These are phyloP conservation scores for Cyberlindnera bimundalis DNA, from an alignment of 805 yeast genomes.

Conservation along the genomic window DNA sequence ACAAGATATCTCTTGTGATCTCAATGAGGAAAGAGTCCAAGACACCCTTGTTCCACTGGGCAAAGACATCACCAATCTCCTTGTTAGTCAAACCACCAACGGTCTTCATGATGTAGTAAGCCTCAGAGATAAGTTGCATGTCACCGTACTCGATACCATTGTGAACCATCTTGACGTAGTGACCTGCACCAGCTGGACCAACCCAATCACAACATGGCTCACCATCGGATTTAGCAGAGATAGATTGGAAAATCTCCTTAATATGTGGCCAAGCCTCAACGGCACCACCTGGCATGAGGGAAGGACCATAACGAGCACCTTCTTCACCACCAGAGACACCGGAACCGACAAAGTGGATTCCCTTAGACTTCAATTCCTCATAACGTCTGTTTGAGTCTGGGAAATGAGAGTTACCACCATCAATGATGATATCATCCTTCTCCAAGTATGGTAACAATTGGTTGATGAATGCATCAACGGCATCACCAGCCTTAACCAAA, in stretches of 20 bases:
- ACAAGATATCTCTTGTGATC: constrained; percentile 92
- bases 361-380: constrained; percentile 83
- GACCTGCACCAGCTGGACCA: constrained; percentile 99
- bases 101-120: constrained; percentile 93
- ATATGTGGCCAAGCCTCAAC: constrained; percentile 98
- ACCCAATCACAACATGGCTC: constrained; percentile 99
- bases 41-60: constrained; percentile 95
- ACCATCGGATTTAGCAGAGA: constrained; percentile 94
- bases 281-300: constrained; percentile 99
- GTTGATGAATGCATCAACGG: constrained; percentile 88
- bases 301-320: constrained; percentile 99
- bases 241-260: constrained; percentile 93
- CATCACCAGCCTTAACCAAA: constrained; percentile 93
- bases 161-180: constrained; percentile 99
- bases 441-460: constrained; percentile 89
- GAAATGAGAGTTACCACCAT: constrained; percentile 99
- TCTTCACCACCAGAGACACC: constrained; percentile 99
- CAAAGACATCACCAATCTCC: constrained; percentile 91
- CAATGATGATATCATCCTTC: constrained; percentile 96
- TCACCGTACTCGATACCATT: constrained; percentile 99
- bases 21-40: constrained; percentile 95
- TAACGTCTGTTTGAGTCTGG: constrained; percentile 97
- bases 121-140: constrained; percentile 98
- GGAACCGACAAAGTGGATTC: constrained; percentile 91
- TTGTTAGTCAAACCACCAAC: constrained; percentile 85